These are phyloP conservation scores for Helotiales sp. DNA, from an alignment of 2,329 filamentous ascomycete genomes.

Conservation along the genomic window DNA sequence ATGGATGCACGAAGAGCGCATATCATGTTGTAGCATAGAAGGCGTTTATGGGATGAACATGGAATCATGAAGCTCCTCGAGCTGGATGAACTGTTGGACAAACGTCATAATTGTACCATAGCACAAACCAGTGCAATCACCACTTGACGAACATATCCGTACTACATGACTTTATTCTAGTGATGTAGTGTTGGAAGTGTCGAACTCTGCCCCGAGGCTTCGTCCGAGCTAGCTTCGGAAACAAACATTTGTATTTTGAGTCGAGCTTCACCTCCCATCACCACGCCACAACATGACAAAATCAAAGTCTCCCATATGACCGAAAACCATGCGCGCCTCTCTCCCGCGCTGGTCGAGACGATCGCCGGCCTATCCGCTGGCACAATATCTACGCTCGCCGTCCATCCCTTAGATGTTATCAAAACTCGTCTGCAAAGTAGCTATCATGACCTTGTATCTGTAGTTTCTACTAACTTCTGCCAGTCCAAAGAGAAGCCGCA, in stretches of 20 bases:
- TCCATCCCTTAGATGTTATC: slow-evolving; percentile 92
- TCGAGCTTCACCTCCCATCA: slow-evolving; percentile 22
- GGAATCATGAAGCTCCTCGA: slow-evolving; percentile 7
- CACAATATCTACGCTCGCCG: slow-evolving; percentile 78
- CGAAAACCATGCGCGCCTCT: slow-evolving; percentile 54
- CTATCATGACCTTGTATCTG: slow-evolving; percentile 33
- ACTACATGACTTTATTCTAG: too few species aligned
- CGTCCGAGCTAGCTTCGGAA: slow-evolving; percentile 3
- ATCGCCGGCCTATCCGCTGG: slow-evolving; percentile 89
- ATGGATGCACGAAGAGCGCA: background rate
- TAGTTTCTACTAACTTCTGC: slow-evolving; percentile 10
- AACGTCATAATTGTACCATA: slow-evolving; percentile 33
- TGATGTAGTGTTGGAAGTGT: too few species aligned
- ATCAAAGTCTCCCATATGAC: slow-evolving; percentile 30
- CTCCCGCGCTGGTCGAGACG: slow-evolving; percentile 80
- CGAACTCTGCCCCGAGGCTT: too few species aligned
- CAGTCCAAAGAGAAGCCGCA: slow-evolving; percentile 50
- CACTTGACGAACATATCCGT: slow-evolving; percentile 20
- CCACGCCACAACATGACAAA: slow-evolving; percentile 22
- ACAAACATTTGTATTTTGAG: slow-evolving; percentile 18
- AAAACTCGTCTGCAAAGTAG: slow-evolving; percentile 94
- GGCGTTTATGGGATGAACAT: slow-evolving; percentile 27
- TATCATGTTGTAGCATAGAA: slow-evolving; percentile 29
- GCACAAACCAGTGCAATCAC: slow-evolving; percentile 28
- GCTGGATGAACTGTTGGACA: slow-evolving; percentile 15